These are phyloP conservation scores for Chrysosporium queenslandicum DNA, from an alignment of 2,329 filamentous ascomycete genomes.

Conservation along the genomic window DNA sequence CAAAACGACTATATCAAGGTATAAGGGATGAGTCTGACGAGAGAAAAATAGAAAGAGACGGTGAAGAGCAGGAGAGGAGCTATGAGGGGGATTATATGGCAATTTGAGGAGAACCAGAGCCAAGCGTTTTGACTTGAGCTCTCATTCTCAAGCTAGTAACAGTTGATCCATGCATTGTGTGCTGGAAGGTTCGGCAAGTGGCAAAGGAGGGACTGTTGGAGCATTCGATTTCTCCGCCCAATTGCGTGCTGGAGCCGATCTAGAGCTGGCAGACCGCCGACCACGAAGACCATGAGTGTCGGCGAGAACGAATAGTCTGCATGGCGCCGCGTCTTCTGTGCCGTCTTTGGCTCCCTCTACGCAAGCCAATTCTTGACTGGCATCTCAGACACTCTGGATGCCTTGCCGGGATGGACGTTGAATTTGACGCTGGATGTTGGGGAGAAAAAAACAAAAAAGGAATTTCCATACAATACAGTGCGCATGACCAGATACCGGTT, in stretches of 20 bases:
- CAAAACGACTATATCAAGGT: not conserved
- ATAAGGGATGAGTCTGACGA: not conserved
- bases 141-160: conserved; percentile 3
- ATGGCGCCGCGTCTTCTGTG: not conserved
- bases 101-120: conserved; percentile 4
- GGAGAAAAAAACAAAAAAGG: not conserved
- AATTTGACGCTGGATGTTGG: not conserved
- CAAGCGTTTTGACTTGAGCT: not conserved
- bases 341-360: too few relatives aligned
- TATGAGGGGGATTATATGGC: conserved; percentile 2
- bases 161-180: conserved; percentile 3
- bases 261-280: not conserved
- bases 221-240: conserved; percentile 8
- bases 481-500: conserved; percentile 6
- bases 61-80: not conserved
- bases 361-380: too few relatives aligned
- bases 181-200: conserved; percentile 4
- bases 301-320: not conserved
- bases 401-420: not conserved
- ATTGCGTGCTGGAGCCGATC: conserved; percentile 5
- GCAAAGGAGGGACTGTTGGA: not conserved
- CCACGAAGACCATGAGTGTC: not conserved
- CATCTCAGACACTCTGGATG: not conserved
- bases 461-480: not conserved
- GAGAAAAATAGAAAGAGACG: not conserved